Conservation (phyloP, 768 basidiomycete genomes). For the Tylopilus subfusipes region DNA sequence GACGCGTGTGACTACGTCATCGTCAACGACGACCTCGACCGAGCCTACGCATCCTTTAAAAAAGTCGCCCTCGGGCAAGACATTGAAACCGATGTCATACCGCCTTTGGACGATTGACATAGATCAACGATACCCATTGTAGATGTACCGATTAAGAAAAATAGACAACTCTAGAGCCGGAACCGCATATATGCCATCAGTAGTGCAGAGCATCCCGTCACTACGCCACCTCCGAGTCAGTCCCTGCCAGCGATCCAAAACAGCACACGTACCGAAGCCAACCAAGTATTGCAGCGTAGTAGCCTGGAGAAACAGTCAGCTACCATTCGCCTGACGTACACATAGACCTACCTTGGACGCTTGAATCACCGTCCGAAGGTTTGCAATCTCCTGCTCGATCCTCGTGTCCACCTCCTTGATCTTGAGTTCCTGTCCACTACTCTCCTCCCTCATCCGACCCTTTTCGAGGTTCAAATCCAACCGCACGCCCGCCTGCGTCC, state of each 20-base stretch:
- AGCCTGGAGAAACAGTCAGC: conserved; percentile 43
- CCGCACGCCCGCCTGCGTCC: conserved; percentile 90
- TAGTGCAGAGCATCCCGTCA: conserved; percentile 81
- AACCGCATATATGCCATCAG: conserved; percentile 88
- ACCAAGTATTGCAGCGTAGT: conserved; percentile 86
- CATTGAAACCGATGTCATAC: conserved; percentile 59
- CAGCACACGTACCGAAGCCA: conserved; percentile 64
- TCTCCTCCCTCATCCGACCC: conserved; percentile 91
- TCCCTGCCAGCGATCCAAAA: neutral
- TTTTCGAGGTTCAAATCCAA: conserved; percentile 96
- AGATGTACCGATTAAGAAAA: neutral
- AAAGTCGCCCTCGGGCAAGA: conserved; percentile 69
- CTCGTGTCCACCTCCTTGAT: conserved; percentile 96
- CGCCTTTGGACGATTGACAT: conserved; percentile 54
- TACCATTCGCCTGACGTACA: neutral
- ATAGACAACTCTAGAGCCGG: conserved; percentile 28
- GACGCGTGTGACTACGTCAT: conserved; percentile 78
- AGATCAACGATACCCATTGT: neutral
- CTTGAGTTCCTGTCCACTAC: conserved; percentile 87
- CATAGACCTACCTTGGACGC: conserved; percentile 63
- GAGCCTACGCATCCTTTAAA: conserved; percentile 77
- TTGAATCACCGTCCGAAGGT: conserved; percentile 77
- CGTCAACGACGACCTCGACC: conserved; percentile 85
- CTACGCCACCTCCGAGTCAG: conserved; percentile 35
- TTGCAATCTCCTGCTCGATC: conserved; percentile 95